Evolutionary conservation across 1,139 yeast species (phyloP).

Genomic region (Protomyces arabidopsidicola): DNA sequence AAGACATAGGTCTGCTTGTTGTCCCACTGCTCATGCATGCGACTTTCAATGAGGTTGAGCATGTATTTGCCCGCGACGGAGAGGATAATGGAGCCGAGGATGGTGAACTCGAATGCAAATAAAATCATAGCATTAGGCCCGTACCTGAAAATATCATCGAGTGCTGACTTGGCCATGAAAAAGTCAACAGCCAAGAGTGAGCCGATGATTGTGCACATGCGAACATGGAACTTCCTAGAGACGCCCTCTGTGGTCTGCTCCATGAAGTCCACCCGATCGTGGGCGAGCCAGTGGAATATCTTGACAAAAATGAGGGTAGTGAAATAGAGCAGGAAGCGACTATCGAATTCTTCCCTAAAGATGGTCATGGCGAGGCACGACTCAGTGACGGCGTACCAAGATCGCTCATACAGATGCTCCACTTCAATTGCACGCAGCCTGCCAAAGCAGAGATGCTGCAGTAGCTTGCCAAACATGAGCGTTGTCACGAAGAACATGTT

Average conservation of each 20-base stretch:
- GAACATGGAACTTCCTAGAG: constrained; percentile 34
- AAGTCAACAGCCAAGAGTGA: constrained; percentile 51
- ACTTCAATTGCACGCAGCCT: constrained; percentile 67
- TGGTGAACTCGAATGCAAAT: constrained; percentile 74
- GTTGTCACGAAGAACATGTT: constrained; percentile 47
- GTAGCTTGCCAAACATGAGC: constrained; percentile 44
- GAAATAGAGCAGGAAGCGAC: constrained; percentile 45
- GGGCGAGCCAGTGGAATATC: constrained; percentile 68
- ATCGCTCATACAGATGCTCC: constrained; percentile 68
- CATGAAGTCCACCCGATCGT: constrained; percentile 40
- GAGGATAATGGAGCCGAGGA: constrained; percentile 55
- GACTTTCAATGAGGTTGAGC: constrained; percentile 56
- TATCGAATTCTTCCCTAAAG: constrained; percentile 53
- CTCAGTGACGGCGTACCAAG: constrained; percentile 63
- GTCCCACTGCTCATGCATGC: constrained; percentile 47
- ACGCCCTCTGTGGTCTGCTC: constrained; percentile 35
- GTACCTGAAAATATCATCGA: constrained; percentile 50
- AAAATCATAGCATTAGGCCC: constrained; percentile 51
- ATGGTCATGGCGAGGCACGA: constrained; percentile 61
- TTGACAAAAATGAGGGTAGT: constrained; percentile 51
- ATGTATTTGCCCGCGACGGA: constrained; percentile 49
- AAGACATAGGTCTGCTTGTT: constrained; percentile 28
- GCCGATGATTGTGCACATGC: constrained; percentile 44
- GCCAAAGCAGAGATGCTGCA: constrained; percentile 62
- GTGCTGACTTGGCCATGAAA: constrained; percentile 52